Evolutionary conservation across 768 basidiomycete species (phyloP).

Genomic region (Tulasnella sp.): DNA sequence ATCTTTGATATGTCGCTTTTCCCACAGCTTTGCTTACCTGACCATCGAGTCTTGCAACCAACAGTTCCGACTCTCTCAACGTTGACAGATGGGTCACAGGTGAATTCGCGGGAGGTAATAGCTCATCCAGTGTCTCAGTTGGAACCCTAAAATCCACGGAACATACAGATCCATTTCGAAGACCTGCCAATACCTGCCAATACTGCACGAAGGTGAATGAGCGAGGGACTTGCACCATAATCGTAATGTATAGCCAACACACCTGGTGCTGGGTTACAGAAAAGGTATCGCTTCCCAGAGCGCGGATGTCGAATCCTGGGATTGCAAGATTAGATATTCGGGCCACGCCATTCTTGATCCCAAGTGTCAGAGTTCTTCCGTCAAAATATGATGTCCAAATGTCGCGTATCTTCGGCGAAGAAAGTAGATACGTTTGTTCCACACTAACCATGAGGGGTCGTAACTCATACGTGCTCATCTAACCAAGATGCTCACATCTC

Average conservation of each 20-base stretch:
- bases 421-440: constrained; percentile 2
- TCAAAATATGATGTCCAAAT: constrained; percentile 12
- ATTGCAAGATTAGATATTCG: neutral
- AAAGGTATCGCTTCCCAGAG: neutral
- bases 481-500: no score
- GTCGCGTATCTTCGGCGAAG: neutral
- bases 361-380: constrained; percentile 1
- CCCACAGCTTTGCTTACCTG: neutral
- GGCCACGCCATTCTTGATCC: constrained; percentile 4
- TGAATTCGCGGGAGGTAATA: neutral
- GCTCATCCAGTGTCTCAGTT: neutral
- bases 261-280: constrained; percentile 4
- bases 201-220: neutral
- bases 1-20: neutral
- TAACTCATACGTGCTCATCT: no score
- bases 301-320: neutral
- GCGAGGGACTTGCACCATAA: neutral
- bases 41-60: neutral
- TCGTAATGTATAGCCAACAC: neutral
- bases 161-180: constrained; percentile 8
- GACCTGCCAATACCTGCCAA: neutral
- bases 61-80: neutral
- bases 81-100: constrained; percentile 6
- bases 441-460: no score
- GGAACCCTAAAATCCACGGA: neutral